Percentiles rank a stretch among this genome's conserved stretches.
Evolutionary conservation across 1,284 basidiomycete genomes (phyloP).

Genomic region (Anthracocystis walkeri): DNA sequence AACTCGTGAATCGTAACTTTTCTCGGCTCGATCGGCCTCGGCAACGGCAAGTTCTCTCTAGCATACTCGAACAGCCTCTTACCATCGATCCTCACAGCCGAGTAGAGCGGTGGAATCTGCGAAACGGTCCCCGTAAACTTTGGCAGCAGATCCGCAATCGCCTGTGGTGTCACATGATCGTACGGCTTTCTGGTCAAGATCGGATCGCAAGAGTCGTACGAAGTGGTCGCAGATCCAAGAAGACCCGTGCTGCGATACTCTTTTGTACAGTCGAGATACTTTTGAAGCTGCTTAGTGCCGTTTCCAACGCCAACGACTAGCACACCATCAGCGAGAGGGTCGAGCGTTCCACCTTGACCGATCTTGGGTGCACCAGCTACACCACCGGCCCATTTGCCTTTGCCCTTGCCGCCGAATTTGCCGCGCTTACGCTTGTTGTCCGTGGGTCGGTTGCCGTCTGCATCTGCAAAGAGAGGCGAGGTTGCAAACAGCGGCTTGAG

Average conservation of each 20-base stretch:
- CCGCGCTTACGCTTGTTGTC: constrained; percentile 55
- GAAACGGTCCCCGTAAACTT: constrained; percentile 86
- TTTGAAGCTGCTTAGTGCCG: constrained; percentile 87
- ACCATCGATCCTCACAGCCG: constrained; percentile 97
- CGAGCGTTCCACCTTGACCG: constrained; percentile 93
- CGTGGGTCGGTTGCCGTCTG: constrained; percentile 72
- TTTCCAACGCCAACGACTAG: constrained; percentile 86
- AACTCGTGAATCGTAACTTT: constrained; percentile 84
- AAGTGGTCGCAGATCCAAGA: constrained; percentile 92
- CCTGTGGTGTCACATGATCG: constrained; percentile 80
- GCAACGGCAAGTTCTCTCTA: constrained; percentile 86
- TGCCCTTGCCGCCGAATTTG: constrained; percentile 48
- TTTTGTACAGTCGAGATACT: constrained; percentile 92
- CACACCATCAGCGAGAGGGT: constrained; percentile 95
- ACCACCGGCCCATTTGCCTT: constrained; percentile 49
- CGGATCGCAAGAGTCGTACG: constrained; percentile 86
- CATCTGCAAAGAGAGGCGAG: constrained; percentile 79
- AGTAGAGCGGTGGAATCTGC: constrained; percentile 80
- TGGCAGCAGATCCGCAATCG: constrained; percentile 75
- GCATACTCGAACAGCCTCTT: constrained; percentile 96
- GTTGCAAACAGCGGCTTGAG: constrained; percentile 83
- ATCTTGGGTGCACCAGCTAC: constrained; percentile 74
- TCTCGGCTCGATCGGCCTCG: constrained; percentile 90
- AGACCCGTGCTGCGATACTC: constrained; percentile 87
- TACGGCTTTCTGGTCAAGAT: constrained; percentile 75